These are phyloP conservation scores for Tilletia horrida DNA, from an alignment of 1,284 basidiomycete species.

Conservation along the genomic window DNA sequence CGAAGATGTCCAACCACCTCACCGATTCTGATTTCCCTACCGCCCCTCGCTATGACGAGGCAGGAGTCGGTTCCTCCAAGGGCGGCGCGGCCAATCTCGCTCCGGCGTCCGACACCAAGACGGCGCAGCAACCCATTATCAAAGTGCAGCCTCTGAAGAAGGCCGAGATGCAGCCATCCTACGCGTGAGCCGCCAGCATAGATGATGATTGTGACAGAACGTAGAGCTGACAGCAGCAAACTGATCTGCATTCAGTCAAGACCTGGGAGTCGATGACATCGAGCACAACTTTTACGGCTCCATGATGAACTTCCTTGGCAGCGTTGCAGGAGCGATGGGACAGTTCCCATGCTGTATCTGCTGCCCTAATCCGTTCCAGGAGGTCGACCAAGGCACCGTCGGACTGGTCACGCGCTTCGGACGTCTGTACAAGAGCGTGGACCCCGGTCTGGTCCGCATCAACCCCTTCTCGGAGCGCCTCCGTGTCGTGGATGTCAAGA, in stretches of 20 bases:
- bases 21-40: not conserved
- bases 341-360: conserved; percentile 69
- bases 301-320: conserved; percentile 40
- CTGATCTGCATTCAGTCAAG: not conserved
- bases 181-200: conserved; percentile 27
- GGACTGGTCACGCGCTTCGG: conserved; percentile 82
- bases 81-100: not conserved
- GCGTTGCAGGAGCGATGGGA: conserved; percentile 59
- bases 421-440: conserved; percentile 89
- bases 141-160: conserved; percentile 73
- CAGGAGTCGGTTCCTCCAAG: not conserved
- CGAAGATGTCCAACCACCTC: not conserved
- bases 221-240: not conserved
- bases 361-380: conserved; percentile 66
- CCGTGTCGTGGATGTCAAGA: conserved; percentile 76
- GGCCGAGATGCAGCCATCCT: conserved; percentile 73
- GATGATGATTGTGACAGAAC: not conserved
- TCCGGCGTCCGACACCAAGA: not conserved
- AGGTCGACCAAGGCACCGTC: conserved; percentile 80
- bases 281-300: conserved; percentile 44
- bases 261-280: conserved; percentile 32
- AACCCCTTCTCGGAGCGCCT: conserved; percentile 83
- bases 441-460: conserved; percentile 84
- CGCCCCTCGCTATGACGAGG: conserved; percentile 1
- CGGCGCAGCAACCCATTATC: conserved; percentile 23